These are phyloP conservation scores for Boletus sp. DNA, from an alignment of 768 basidiomycete genomes.

Conservation along the genomic window DNA sequence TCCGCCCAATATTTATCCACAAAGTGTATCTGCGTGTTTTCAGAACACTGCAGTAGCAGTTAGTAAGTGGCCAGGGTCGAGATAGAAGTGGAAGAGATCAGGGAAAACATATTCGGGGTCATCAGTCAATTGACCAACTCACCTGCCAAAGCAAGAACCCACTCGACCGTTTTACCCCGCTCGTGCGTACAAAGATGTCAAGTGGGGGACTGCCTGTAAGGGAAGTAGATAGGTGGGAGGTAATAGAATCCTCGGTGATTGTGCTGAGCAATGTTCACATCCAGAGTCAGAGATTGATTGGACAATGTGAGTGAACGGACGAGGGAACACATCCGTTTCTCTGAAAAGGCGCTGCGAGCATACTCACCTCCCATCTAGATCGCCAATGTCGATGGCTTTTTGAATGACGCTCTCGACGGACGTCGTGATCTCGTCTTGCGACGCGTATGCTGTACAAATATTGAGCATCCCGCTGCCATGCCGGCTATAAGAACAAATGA, in stretches of 20 bases:
- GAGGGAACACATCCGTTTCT: too few relatives aligned
- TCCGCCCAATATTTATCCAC: constrained; percentile 87
- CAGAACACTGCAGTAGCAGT: constrained; percentile 53
- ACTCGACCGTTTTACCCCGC: constrained; percentile 62
- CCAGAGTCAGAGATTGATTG: not conserved
- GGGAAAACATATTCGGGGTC: too few relatives aligned
- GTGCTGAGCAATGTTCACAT: constrained; percentile 25
- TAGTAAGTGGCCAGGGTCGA: not conserved
- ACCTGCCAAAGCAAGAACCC: constrained; percentile 98
- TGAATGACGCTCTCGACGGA: constrained; percentile 51
- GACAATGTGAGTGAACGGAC: constrained; percentile 1
- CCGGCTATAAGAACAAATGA: not conserved
- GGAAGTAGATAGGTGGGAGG: constrained; percentile 64
- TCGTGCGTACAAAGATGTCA: constrained; percentile 89
- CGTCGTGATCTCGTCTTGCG: constrained; percentile 86
- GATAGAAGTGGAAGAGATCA: not conserved
- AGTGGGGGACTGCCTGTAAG: constrained; percentile 71
- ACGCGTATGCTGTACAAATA: constrained; percentile 89
- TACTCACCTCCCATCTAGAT: constrained; percentile 28
- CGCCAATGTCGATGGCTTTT: constrained; percentile 33
- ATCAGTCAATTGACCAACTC: constrained; percentile 19
- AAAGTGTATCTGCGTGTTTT: constrained; percentile 87
- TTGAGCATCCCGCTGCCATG: constrained; percentile 77
- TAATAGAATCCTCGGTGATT: constrained; percentile 69
- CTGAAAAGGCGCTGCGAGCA: too few relatives aligned